A percentile compares a stretch with the other conserved stretches of the same genome.
phyloP scores from a whole-genome alignment of 2,329 filamentous ascomycete species.

The Aureobasidium sp. region DNA sequence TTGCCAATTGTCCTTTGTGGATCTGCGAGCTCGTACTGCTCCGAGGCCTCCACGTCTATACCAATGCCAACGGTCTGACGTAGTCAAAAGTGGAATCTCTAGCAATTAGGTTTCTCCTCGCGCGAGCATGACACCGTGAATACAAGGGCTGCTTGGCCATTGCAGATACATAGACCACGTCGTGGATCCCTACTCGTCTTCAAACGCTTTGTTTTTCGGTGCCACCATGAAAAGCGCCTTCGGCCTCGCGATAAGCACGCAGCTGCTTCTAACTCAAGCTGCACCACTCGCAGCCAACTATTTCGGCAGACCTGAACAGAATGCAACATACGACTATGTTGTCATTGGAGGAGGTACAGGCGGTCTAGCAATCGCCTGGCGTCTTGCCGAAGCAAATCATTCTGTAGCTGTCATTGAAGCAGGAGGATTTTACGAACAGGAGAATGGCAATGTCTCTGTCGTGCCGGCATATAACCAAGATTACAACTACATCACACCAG shows the following conservation, averaged over 20 bases:
- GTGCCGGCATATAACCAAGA: constrained; percentile 9
- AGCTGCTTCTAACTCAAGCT: not conserved
- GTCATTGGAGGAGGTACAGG: constrained; percentile 22
- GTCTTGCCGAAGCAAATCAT: constrained; percentile 18
- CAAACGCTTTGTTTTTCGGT: not conserved
- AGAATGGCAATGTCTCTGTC: constrained; percentile 20
- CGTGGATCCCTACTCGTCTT: not conserved
- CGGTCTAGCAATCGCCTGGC: constrained; percentile 20
- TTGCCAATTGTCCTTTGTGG: not conserved
- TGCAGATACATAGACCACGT: not conserved
- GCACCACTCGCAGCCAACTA: not conserved
- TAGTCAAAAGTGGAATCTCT: not conserved
- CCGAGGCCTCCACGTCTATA: not conserved
- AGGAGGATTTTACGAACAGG: constrained; percentile 22
- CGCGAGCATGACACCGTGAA: not conserved
- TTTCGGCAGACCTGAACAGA: not conserved
- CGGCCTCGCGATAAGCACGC: not conserved
- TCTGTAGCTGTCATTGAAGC: constrained; percentile 24
- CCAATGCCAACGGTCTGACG: constrained; percentile 2
- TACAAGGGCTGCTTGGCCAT: not conserved
- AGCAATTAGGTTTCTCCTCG: not conserved
- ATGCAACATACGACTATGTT: constrained; percentile 23
- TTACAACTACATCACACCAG: constrained; percentile 2
- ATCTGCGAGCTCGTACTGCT: not conserved
- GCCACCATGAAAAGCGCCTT: not conserved